Base-by-base conservation (phyloP, 2,329 filamentous ascomycete species). In the Mycocentrospora acerina region DNA sequence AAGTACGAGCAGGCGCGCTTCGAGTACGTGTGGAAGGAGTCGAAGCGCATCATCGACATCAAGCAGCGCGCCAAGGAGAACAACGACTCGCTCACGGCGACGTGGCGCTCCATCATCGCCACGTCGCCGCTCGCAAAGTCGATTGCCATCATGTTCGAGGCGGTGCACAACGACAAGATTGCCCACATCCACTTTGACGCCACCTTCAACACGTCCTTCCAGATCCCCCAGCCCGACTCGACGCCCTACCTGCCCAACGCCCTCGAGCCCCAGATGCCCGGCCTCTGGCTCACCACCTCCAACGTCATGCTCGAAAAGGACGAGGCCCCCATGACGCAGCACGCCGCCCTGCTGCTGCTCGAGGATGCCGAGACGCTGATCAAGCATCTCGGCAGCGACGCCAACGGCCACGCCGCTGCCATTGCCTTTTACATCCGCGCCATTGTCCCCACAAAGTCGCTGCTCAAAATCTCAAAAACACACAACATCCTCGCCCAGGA, bases 11-110 rank as follows among this genome's bases (percentile, higher is more conserved):
- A 98, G 69, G 86, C 90, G 51, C 85, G 87, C 44, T 86, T 83
- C 40, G 86, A 90, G 53, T 97, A 96, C 64, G 86, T 98, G 4
- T 93, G 88, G 82, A 86, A 85, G 57, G 89, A 98, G 62, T 88
- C 88, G 3, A 90, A 93, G 65, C 81, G 80, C 42, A 91, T 97
- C 32, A 73, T 93, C 19, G 75, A 80, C 24, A 75, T 93, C 55
- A 94, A 93, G 62, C 86, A 94, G 48, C 88, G 88, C 58, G 88
- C 83, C 2, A 82, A 85, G 41, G 88, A 91, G 66, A 76, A 81
- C 28, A 60, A 72, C 43, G 77, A 75, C n/a, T 79, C 77, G 26
- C 82, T 88, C 73, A 81, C 74, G 41, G 69, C 71, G 14, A 68
- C 89, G 8, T 90, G 86, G 86, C 80, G 76, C 35, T 80, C 85